Evolutionary conservation across 1,284 basidiomycete genomes (phyloP).

Genomic region (Tylopilus orsonianus): DNA sequence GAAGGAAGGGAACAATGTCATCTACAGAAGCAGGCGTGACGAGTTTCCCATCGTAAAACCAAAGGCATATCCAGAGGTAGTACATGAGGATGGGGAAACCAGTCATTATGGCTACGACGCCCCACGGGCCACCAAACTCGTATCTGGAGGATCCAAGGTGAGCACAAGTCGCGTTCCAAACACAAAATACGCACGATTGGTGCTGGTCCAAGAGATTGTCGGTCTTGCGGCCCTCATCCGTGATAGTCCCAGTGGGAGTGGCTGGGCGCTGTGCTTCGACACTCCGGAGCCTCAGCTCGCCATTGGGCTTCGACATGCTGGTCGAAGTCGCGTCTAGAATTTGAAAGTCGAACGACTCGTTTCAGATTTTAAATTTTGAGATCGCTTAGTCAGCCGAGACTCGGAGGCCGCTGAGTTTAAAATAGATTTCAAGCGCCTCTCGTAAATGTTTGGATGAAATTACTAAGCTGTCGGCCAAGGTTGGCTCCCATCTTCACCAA

Average conservation of each 20-base stretch:
- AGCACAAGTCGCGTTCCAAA: conserved; percentile 5
- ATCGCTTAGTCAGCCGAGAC: conserved; percentile 18
- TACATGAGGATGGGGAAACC: conserved; percentile 94
- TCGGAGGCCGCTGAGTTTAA: conserved; percentile 7
- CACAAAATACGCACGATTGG: conserved; percentile 49
- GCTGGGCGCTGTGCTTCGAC: conserved; percentile 11
- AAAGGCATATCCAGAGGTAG: conserved; percentile 97
- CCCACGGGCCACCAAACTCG: conserved; percentile 95
- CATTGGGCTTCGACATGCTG: conserved; percentile 29
- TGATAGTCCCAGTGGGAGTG: conserved; percentile 15
- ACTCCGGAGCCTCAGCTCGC: conserved; percentile 29
- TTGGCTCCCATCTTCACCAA: too few species aligned
- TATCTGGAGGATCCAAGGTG: conserved; percentile 51
- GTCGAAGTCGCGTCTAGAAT: not conserved
- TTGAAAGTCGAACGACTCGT: conserved; percentile 17
- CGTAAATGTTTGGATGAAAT: conserved; percentile 10
- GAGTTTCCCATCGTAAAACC: conserved; percentile 91
- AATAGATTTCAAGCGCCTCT: conserved; percentile 23
- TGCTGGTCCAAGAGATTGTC: conserved; percentile 77
- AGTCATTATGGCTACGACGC: conserved; percentile 92
- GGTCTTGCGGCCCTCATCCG: conserved; percentile 33
- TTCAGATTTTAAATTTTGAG: conserved; percentile 12
- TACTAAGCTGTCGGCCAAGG: too few species aligned
- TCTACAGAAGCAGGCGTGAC: conserved; percentile 72
- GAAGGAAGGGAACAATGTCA: conserved; percentile 80